Conservation (phyloP, 164 flowering plant species). For the Macadamia integrifolia region DNA sequence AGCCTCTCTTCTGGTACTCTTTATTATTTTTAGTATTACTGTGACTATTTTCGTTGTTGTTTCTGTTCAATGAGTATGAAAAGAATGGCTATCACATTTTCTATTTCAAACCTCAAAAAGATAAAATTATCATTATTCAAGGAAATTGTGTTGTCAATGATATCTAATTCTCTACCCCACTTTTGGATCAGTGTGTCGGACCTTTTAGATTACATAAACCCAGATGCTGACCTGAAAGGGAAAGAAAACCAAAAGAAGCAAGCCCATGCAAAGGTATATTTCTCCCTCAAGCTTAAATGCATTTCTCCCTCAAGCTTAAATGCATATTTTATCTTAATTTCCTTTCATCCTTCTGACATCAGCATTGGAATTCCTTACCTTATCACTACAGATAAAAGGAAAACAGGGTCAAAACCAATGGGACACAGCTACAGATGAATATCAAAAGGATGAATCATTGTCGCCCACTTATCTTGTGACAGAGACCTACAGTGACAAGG, state of each 20-base stretch:
- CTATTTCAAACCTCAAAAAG: background rate
- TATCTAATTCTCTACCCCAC: slow-evolving; percentile 4
- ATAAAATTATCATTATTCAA: background rate
- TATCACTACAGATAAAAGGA: slow-evolving; percentile 45
- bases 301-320: background rate
- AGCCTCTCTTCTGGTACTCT: background rate
- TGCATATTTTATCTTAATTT: background rate
- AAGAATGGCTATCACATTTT: background rate
- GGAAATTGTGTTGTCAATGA: background rate
- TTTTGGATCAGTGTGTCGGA: slow-evolving; percentile 72
- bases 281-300: background rate
- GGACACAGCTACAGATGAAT: slow-evolving; percentile 44
- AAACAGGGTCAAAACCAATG: slow-evolving; percentile 44
- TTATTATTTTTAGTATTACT: background rate
- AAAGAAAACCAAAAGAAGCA: slow-evolving; percentile 78
- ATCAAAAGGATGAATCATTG: slow-evolving; percentile 40
- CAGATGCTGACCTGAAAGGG: slow-evolving; percentile 71
- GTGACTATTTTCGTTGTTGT: background rate
- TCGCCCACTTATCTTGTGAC: slow-evolving; percentile 27
- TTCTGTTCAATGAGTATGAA: background rate
- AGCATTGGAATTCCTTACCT: background rate
- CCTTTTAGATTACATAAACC: slow-evolving; percentile 81
- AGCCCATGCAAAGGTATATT: slow-evolving; percentile 75
- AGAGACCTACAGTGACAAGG: slow-evolving; percentile 57
- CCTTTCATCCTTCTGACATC: background rate